Base-by-base conservation (phyloP, 306 rosid species). In the Styphnolobium japonicum region DNA sequence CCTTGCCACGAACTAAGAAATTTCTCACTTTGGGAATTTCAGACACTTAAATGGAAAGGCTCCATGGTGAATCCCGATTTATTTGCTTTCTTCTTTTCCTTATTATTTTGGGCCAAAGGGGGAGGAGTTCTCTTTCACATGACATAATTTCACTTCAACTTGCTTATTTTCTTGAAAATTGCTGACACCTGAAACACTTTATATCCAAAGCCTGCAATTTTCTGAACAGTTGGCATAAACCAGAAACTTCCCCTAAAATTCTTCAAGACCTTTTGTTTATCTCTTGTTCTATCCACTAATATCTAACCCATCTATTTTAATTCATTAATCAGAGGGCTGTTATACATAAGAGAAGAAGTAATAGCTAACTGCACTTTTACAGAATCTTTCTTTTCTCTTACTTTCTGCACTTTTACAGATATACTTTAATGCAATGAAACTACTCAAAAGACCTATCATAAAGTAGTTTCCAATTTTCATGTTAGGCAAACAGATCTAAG, bases 151-250 rank as follows among this genome's bases (percentile, higher is more conserved):
- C 76, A 51, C 33, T 71, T 71, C 5, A 48, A n/a, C 19, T 48
- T 1, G 64, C 22, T 48, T 48, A 15, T 15, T n/a, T 52, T 36
- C 9, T 52, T 52, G 64, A 33, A 71, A 73, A 21, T 23, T n/a
- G 22, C 43, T 14, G n/a, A 56, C n/a, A 56, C n/a, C 9, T n/a
- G 42, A 67, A 19, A 66, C 22, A 10, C 5, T 16, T n/a, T 16
- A 33, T 4, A 19, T 21, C 56, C 56, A 58, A 74, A 42, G 15
- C 43, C 19, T 1, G 33, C 46, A 27, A 58, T 73, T 51, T 19
- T 37, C 60, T 25, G 6, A 52, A 66, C 74, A 65, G 64, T 33
- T 19, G 67, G n/a, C 74, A 49, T 51, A 77, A 66, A 66, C 43
- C 33, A 77, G 51, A 9, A 52, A 66, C 34, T 51, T 51, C 6